A percentile compares a stretch with the other conserved stretches of the same genome.
Evolutionary conservation across 371 early-diverging fungal genomes (phyloP).

Genomic region (Mortierella sp.): DNA sequence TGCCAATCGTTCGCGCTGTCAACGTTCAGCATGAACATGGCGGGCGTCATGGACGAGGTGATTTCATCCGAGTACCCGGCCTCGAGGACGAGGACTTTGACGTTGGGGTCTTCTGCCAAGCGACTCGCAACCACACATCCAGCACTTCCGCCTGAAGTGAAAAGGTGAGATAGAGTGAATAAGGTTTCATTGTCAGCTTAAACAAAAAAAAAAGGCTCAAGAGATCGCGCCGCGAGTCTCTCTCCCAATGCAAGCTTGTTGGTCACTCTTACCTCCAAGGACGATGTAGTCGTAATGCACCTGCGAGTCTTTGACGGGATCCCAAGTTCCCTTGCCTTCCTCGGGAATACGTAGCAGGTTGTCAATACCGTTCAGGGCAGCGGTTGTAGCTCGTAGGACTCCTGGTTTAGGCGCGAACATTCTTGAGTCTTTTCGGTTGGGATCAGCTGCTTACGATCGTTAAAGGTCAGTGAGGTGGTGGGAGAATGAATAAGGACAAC

Average conservation of each 20-base stretch:
- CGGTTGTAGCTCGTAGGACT: constrained; percentile 1
- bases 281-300: constrained; percentile 37
- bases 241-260: too few relatives aligned
- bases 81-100: constrained; percentile 45
- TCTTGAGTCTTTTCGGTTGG: too few relatives aligned
- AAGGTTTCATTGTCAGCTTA: too few relatives aligned
- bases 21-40: constrained; percentile 18
- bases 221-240: too few relatives aligned
- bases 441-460: too few relatives aligned
- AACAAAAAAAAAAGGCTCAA: too few relatives aligned
- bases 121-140: constrained; percentile 42
- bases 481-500: neutral
- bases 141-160: constrained; percentile 34
- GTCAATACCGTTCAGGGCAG: constrained; percentile 13
- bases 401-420: constrained; percentile 24
- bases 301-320: constrained; percentile 24
- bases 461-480: neutral
- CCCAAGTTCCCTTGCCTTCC: constrained; percentile 34
- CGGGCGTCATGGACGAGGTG: constrained; percentile 18
- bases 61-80: constrained; percentile 42
- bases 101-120: constrained; percentile 39
- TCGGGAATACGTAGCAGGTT: constrained; percentile 16
- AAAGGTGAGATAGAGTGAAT: neutral
- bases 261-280: constrained; percentile 38
- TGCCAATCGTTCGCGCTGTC: constrained; percentile 32